Base-by-base conservation (phyloP, 768 basidiomycete species). In the Agaricus subrufescens region DNA sequence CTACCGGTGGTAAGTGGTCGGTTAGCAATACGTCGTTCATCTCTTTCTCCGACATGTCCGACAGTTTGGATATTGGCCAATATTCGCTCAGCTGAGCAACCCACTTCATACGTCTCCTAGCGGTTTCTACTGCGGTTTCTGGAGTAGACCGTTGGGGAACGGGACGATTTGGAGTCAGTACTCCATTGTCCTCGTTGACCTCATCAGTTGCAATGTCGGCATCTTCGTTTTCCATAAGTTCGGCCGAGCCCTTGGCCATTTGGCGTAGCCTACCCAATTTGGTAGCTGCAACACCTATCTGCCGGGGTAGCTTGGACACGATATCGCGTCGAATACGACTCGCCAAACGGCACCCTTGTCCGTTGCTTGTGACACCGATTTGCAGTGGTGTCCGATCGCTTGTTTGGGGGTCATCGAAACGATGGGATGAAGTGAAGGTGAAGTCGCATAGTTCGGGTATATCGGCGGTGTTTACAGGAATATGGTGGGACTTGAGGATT, bases 61-160 rank as follows among this genome's bases (percentile, higher is more conserved):
- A 86, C 7, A 98, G 79, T 42, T 81, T 83, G 10, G 87, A 79
- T 47, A 94, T 76, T 0, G 93, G 87, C 91, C 94, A 98, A 68
- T 97, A 98, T 67, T 98, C 95, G 76, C 93, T 95, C 62, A 98
- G 82, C 67, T 98, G 96, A 0, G 93, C 86, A 3, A 97, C 87
- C 92, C 94, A 98, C 68, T 87, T 84, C 82, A 97, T 91, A 14
- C 89, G 77, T 31, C 94, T 77, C 56, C 71, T 75, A 51, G 80
- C 73, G 26, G 67, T 72, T 60, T 88, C 87, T 1, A 60, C 43
- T 7, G 62, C 68, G 3, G 70, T 75, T 67, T 78, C 76, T 29
- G 67, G 63, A 2, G 52, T 50, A 43, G 61, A 68, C 40, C 84
- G 73, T 46, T 81, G 74, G 0, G 84, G 79, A 1, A 90, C 85